Evolutionary conservation across 2,329 filamentous ascomycete species (phyloP).

Genomic region (Triangularia verruculosa): DNA sequence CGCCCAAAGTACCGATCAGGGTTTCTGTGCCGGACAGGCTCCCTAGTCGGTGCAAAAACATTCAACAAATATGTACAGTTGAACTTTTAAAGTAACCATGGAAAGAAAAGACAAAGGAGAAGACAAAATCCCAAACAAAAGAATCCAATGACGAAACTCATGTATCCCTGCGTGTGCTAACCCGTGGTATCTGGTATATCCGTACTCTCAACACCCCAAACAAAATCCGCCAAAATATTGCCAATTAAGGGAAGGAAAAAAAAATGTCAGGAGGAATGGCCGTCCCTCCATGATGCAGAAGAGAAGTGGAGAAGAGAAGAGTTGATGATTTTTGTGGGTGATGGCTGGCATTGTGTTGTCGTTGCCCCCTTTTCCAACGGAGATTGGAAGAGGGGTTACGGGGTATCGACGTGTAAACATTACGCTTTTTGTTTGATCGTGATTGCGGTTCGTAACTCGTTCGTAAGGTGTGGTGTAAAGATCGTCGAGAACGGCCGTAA

Average conservation of each 20-base stretch:
- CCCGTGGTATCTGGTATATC: neutral
- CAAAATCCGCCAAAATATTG: neutral
- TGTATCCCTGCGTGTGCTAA: neutral
- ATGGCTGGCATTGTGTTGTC: conserved; percentile 1
- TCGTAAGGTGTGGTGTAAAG: neutral
- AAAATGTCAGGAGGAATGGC: neutral
- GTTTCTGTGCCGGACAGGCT: neutral
- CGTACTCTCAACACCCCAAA: neutral
- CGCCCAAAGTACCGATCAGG: neutral
- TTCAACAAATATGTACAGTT: conserved; percentile 1
- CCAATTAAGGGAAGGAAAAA: neutral
- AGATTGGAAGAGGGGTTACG: neutral
- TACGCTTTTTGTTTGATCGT: neutral
- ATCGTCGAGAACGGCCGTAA: neutral
- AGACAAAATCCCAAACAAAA: neutral
- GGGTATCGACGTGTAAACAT: conserved; percentile 2
- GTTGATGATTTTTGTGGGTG: neutral
- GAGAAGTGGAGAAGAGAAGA: neutral
- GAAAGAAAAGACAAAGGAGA: neutral
- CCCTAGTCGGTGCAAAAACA: neutral
- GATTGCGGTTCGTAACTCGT: neutral
- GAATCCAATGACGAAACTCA: neutral
- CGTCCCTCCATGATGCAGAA: neutral
- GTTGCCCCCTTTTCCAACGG: neutral
- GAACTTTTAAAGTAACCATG: neutral